Evolutionary conservation across 1,284 basidiomycete species (phyloP).

Genomic region (Pyrrhoderma noxium): DNA sequence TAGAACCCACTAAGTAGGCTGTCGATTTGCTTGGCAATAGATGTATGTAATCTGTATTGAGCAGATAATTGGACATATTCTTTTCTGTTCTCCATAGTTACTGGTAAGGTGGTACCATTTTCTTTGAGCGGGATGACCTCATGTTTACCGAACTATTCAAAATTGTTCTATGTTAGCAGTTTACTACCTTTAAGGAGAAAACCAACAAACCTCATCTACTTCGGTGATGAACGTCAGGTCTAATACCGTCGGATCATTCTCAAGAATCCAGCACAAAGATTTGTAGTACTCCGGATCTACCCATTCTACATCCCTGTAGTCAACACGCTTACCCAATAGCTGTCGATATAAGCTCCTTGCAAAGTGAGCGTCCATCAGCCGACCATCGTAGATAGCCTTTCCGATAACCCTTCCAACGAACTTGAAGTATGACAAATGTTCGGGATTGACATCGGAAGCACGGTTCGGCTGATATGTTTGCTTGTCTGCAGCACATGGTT

Average conservation of each 20-base stretch:
- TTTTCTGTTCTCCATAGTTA: slow-evolving; percentile 93
- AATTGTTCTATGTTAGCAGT: slow-evolving; percentile 10
- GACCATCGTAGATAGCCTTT: slow-evolving; percentile 92
- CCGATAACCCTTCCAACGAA: slow-evolving; percentile 98
- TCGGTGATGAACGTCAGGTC: slow-evolving; percentile 89
- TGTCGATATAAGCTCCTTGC: slow-evolving; percentile 93
- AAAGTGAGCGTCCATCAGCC: slow-evolving; percentile 97
- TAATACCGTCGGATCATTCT: slow-evolving; percentile 80
- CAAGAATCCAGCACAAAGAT: slow-evolving; percentile 85
- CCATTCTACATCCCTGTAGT: slow-evolving; percentile 92
- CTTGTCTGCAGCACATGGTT: slow-evolving; percentile 91
- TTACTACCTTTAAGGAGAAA: slow-evolving; percentile 2
- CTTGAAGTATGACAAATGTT: slow-evolving; percentile 97
- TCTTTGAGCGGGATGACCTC: slow-evolving; percentile 83
- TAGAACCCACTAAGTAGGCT: slow-evolving; percentile 89
- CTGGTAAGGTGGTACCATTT: slow-evolving; percentile 72
- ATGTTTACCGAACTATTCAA: slow-evolving; percentile 87
- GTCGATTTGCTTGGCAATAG: slow-evolving; percentile 96
- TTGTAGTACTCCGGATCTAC: slow-evolving; percentile 97
- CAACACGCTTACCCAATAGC: slow-evolving; percentile 84
- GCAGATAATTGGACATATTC: slow-evolving; percentile 94
- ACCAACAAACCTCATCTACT: slow-evolving; percentile 71
- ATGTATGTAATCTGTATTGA: slow-evolving; percentile 88
- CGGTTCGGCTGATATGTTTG: slow-evolving; percentile 97
- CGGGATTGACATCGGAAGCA: slow-evolving; percentile 88